Conservation (phyloP, 163 green algal genomes). For the Chlorella variabilis region DNA sequence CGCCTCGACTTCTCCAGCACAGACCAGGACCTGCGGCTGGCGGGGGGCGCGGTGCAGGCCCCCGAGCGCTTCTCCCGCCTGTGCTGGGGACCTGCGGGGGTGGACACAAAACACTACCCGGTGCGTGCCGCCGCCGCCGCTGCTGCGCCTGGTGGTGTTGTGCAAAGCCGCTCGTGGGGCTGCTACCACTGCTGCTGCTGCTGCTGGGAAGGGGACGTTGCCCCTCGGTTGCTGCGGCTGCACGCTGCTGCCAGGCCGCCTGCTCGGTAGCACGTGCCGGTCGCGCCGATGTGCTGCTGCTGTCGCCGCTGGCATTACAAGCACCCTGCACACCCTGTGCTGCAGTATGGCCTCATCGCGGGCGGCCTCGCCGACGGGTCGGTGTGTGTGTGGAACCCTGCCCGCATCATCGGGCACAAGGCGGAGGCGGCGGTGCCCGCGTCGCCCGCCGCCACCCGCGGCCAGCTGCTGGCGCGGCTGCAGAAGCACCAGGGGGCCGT, state of each 20-base stretch:
- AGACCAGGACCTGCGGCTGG: conserved; percentile 54
- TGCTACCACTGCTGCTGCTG: no score
- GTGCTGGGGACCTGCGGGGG: conserved; percentile 76
- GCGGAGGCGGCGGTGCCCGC: conserved; percentile 35
- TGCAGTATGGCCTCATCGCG: conserved; percentile 90
- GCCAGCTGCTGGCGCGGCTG: conserved; percentile 66
- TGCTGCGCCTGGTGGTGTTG: neutral
- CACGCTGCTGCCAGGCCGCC: no score
- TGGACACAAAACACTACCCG: conserved; percentile 46
- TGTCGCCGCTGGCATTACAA: neutral
- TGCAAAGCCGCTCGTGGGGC: no score
- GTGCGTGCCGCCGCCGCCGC: neutral
- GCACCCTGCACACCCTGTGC: neutral
- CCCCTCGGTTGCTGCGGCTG: no score
- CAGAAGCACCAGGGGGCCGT: conserved; percentile 86
- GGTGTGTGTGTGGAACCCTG: conserved; percentile 92
- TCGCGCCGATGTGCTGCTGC: no score
- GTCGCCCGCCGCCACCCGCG: neutral
- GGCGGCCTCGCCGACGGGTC: conserved; percentile 93
- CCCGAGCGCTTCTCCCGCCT: conserved; percentile 91
- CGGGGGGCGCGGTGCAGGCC: conserved; percentile 69
- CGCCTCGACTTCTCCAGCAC: conserved; percentile 70
- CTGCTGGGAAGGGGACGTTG: no score
- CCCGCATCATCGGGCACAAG: conserved; percentile 69
- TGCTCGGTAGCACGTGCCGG: no score